Conservation (phyloP, 2,329 filamentous ascomycete genomes). For the Cytospora chrysosperma region DNA sequence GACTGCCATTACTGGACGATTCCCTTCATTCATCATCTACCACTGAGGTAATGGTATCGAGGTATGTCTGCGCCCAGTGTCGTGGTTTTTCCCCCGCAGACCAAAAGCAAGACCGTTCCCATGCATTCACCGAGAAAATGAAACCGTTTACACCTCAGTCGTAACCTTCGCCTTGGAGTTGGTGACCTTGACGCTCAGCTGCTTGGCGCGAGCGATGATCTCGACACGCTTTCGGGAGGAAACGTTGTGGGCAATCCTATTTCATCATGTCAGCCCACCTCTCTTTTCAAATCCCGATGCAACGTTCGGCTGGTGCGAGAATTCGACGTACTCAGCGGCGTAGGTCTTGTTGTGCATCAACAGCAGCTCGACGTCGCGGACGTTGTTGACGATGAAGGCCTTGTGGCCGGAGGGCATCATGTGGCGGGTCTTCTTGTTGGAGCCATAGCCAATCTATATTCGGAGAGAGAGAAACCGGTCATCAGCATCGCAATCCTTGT, state of each 20-base stretch:
- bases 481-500: background rate
- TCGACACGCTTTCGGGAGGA: conserved; percentile 98
- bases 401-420: conserved; percentile 99
- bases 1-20: conserved; percentile 17
- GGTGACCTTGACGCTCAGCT: conserved; percentile 98
- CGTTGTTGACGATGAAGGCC: conserved; percentile 98
- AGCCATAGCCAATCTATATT: conserved; percentile 90
- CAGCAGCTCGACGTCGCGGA: conserved; percentile 91
- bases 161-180: conserved; percentile 99
- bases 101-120: conserved; percentile 29
- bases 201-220: conserved; percentile 95
- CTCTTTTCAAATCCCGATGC: background rate
- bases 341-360: conserved; percentile 99
- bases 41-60: conserved; percentile 18
- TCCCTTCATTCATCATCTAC: conserved; percentile 24
- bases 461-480: conserved; percentile 14
- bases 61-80: conserved; percentile 21
- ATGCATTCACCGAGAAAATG: conserved; percentile 27
- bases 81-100: conserved; percentile 26
- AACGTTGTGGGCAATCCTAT: conserved; percentile 94
- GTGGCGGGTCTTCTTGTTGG: conserved; percentile 99
- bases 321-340: conserved; percentile 84
- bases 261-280: conserved; percentile 21
- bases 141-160: conserved; percentile 71
- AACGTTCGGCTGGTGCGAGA: background rate